phyloP scores from a whole-genome alignment of 2,329 filamentous ascomycete species.

The Byssochlamys sp. region DNA sequence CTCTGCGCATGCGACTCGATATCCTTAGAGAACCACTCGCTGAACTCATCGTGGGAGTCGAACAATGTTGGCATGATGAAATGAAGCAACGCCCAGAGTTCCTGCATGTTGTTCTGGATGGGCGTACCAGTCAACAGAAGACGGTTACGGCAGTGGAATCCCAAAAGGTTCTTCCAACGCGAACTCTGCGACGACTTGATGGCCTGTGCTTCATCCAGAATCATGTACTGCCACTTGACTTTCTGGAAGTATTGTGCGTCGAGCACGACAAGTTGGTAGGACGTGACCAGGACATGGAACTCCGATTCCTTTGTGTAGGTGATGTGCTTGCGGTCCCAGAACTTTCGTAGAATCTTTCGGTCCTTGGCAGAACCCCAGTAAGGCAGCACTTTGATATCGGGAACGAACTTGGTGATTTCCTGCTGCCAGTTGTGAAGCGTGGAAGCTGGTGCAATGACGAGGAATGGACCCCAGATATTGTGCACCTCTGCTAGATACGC shows the following conservation, averaged over 20 bases:
- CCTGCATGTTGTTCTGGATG: constrained; percentile 99
- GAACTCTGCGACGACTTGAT: constrained; percentile 97
- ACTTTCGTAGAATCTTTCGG: constrained; percentile 90
- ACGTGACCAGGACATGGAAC: constrained; percentile 93
- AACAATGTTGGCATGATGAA: constrained; percentile 99
- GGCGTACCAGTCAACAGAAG: constrained; percentile 90
- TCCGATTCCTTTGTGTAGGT: constrained; percentile 88
- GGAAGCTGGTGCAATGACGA: constrained; percentile 91
- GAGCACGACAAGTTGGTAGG: constrained; percentile 91
- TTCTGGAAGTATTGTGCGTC: constrained; percentile 98
- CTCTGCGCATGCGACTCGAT: constrained; percentile 98
- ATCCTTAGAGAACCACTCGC: constrained; percentile 46
- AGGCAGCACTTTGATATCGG: constrained; percentile 84
- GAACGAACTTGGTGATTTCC: constrained; percentile 90
- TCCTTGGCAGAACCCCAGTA: constrained; percentile 96
- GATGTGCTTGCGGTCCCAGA: constrained; percentile 96
- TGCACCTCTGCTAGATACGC: constrained; percentile 93
- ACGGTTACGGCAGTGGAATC: constrained; percentile 90
- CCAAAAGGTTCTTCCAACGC: constrained; percentile 88
- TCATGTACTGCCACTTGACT: constrained; percentile 99
- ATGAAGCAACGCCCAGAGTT: constrained; percentile 91
- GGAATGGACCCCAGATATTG: constrained; percentile 94
- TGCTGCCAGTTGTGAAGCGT: constrained; percentile 99
- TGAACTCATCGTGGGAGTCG: constrained; percentile 49
- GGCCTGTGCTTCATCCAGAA: constrained; percentile 93